These are phyloP conservation scores for Fusarium sp. DNA, from an alignment of 2,329 filamentous ascomycete genomes.

Conservation along the genomic window DNA sequence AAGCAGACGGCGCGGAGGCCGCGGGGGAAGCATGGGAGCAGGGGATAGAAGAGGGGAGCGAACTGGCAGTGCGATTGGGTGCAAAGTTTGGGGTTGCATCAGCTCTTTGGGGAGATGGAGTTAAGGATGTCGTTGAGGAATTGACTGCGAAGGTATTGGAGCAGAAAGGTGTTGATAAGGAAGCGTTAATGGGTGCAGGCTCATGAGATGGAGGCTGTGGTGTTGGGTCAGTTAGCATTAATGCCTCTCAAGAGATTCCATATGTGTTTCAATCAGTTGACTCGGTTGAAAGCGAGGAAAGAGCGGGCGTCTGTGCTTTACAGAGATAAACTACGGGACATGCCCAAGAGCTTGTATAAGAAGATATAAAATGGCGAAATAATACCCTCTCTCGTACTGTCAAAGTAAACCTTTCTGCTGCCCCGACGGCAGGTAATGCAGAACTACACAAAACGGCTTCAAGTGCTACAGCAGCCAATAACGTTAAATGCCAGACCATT, in stretches of 20 bases:
- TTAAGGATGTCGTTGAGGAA: conserved; percentile 40
- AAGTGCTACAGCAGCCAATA: conserved; percentile 1
- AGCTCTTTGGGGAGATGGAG: conserved; percentile 37
- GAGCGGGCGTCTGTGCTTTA: not conserved
- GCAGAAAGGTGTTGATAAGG: conserved; percentile 19
- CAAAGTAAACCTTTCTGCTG: too few species aligned
- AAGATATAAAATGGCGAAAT: too few species aligned
- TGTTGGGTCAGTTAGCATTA: not conserved
- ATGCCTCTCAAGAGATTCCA: not conserved
- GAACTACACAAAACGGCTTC: not conserved
- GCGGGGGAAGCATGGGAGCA: conserved; percentile 32
- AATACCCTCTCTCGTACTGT: too few species aligned
- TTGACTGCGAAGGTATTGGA: conserved; percentile 30
- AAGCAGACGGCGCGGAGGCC: conserved; percentile 30
- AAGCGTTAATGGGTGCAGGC: conserved; percentile 7
- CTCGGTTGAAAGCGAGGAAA: not conserved
- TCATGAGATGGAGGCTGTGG: not conserved
- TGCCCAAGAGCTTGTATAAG: too few species aligned
- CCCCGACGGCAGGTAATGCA: not conserved
- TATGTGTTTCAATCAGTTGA: too few species aligned
- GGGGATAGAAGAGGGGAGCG: conserved; percentile 23
- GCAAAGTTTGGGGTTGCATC: conserved; percentile 35
- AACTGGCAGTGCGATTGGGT: conserved; percentile 28
- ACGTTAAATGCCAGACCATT: not conserved
- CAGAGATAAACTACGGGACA: not conserved